These are phyloP conservation scores for Beauveria australis DNA, from an alignment of 2,329 filamentous ascomycete genomes.

Conservation along the genomic window DNA sequence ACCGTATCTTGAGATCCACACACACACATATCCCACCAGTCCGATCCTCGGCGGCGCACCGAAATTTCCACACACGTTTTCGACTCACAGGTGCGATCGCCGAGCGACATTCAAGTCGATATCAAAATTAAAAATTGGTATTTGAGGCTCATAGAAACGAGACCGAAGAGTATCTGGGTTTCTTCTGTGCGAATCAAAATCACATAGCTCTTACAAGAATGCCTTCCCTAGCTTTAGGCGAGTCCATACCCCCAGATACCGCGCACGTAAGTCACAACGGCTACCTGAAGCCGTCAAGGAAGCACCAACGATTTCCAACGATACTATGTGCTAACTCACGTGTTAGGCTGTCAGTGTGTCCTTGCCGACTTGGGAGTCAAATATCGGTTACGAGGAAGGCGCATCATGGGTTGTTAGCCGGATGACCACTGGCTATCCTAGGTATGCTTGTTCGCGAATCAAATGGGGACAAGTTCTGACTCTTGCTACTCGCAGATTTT, in stretches of 20 bases:
- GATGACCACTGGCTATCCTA: constrained; percentile 87
- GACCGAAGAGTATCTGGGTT: neutral
- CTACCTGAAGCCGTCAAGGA: neutral
- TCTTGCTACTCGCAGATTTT: constrained; percentile 60
- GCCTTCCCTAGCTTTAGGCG: constrained; percentile 50
- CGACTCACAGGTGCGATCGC: neutral
- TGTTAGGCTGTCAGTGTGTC: constrained; percentile 87
- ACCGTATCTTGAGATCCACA: constrained; percentile 3
- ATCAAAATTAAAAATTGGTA: neutral
- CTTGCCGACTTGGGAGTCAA: constrained; percentile 84
- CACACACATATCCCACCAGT: neutral
- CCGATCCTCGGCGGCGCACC: constrained; percentile 9
- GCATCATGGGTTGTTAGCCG: constrained; percentile 75
- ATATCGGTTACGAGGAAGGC: constrained; percentile 90
- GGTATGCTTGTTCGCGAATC: constrained; percentile 36
- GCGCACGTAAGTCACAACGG: constrained; percentile 56
- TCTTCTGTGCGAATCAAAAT: neutral
- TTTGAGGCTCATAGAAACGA: neutral
- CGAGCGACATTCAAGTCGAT: neutral
- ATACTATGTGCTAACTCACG: neutral
- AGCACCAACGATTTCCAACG: neutral
- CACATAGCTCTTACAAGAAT: constrained; percentile 25
- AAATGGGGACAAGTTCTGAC: constrained; percentile 5
- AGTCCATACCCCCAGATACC: constrained; percentile 69
- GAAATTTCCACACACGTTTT: neutral